Evolutionary conservation across 306 rosid species (phyloP).

Genomic region (Senna tora): DNA sequence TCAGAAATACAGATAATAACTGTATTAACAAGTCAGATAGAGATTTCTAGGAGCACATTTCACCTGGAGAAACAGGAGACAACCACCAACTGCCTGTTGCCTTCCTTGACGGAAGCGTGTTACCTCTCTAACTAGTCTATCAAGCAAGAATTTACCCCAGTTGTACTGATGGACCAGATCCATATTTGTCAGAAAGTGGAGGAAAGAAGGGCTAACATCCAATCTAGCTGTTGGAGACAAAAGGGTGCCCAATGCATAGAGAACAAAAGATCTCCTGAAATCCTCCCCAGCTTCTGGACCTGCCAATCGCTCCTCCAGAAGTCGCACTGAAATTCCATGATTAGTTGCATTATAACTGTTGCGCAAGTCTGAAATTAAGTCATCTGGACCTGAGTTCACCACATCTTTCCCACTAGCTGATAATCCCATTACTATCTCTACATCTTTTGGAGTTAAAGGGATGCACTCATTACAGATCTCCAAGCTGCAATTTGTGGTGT

Average conservation of each 20-base stretch:
- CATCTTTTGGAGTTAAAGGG: conserved; percentile 44
- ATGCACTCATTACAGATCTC: conserved; percentile 43
- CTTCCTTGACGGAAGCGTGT: conserved; percentile 50
- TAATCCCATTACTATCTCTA: conserved; percentile 53
- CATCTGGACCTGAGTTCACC: conserved; percentile 54
- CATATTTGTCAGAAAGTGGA: conserved; percentile 48
- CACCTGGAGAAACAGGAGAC: conserved; percentile 54
- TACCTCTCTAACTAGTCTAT: conserved; percentile 46
- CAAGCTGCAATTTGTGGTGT: conserved; percentile 39
- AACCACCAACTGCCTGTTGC: conserved; percentile 53
- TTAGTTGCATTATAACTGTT: conserved; percentile 46
- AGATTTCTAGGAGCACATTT: conserved; percentile 1
- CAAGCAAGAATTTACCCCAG: conserved; percentile 54
- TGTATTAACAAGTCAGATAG: background rate
- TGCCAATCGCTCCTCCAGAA: conserved; percentile 46
- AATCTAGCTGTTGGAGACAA: conserved; percentile 52
- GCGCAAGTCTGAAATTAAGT: conserved; percentile 42
- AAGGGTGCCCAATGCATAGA: conserved; percentile 50
- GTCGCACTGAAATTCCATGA: conserved; percentile 49
- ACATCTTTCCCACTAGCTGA: conserved; percentile 53
- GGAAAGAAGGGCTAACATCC: conserved; percentile 54
- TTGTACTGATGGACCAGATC: conserved; percentile 47
- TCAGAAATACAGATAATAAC: background rate
- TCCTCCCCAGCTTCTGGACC: conserved; percentile 49
- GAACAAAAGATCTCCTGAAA: conserved; percentile 49